A percentile compares a stretch with the other conserved stretches of the same genome.
Evolutionary conservation across 2,329 filamentous ascomycete genomes (phyloP).

Genomic region (Colletotrichum sp.): DNA sequence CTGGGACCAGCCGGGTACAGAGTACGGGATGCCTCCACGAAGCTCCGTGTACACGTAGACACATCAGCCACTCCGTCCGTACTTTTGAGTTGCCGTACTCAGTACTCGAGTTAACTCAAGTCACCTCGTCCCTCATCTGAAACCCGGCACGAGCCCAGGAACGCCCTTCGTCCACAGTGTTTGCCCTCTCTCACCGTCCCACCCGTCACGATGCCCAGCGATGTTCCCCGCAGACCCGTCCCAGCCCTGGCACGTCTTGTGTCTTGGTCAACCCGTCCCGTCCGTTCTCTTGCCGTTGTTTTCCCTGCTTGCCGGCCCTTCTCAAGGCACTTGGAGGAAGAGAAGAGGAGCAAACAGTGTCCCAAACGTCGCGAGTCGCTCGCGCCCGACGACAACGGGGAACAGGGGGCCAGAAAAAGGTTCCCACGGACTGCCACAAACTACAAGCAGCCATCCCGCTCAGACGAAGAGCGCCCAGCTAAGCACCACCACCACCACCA

Average conservation of each 20-base stretch:
- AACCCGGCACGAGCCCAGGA: slow-evolving; percentile 8
- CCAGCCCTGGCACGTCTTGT: background rate
- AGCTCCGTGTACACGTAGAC: background rate
- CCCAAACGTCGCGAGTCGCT: slow-evolving; percentile 2
- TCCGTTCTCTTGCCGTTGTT: background rate
- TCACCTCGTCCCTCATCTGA: slow-evolving; percentile 12
- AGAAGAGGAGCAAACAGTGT: background rate
- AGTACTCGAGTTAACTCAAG: background rate
- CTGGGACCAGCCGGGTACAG: background rate
- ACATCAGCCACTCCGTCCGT: slow-evolving; percentile 10
- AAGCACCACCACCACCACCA: background rate
- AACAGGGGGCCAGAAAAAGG: background rate
- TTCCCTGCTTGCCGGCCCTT: background rate
- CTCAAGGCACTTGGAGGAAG: background rate
- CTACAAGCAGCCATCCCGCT: slow-evolving; percentile 2
- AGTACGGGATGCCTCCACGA: background rate
- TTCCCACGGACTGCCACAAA: background rate
- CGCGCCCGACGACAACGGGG: background rate
- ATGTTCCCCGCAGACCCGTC: slow-evolving; percentile 14
- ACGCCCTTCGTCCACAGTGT: background rate
- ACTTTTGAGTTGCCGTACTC: slow-evolving; percentile 6
- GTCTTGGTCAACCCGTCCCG: background rate
- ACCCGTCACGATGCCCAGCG: background rate
- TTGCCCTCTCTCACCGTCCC: background rate
- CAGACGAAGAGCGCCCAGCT: background rate